These are phyloP conservation scores for Psilocybe sp. DNA, from an alignment of 768 basidiomycete species.

Conservation along the genomic window DNA sequence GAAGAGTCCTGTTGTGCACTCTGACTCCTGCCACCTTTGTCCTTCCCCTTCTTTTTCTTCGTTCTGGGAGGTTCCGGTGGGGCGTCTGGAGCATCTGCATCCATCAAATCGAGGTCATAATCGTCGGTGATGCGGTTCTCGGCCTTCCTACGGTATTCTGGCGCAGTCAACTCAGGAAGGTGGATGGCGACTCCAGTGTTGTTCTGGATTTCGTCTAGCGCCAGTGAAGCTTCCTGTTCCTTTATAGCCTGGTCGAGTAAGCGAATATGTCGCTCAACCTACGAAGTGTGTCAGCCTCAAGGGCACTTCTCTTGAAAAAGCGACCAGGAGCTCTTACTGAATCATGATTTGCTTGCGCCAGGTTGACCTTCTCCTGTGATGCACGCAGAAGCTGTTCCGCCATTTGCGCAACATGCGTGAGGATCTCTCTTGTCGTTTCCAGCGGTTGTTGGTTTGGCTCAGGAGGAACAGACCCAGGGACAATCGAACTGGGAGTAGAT, in stretches of 20 bases:
- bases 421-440: conserved; percentile 44
- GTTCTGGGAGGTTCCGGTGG: background rate
- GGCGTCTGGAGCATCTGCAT: background rate
- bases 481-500: conserved; percentile 7
- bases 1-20: conserved; percentile 17
- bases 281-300: conserved; percentile 4
- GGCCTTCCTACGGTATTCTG: conserved; percentile 45
- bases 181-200: conserved; percentile 40
- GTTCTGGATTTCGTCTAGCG: conserved; percentile 23
- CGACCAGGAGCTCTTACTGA: conserved; percentile 42
- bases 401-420: conserved; percentile 56
- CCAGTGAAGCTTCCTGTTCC: conserved; percentile 42
- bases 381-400: conserved; percentile 59
- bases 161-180: conserved; percentile 61
- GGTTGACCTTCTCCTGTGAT: conserved; percentile 75
- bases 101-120: conserved; percentile 8
- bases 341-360: conserved; percentile 69
- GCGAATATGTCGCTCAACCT: conserved; percentile 81
- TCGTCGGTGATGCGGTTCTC: conserved; percentile 3
- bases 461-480: conserved; percentile 18
- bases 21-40: conserved; percentile 16
- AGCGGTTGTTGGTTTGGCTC: conserved; percentile 23
- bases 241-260: conserved; percentile 68
- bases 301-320: background rate
- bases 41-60: conserved; percentile 14